Conservation (phyloP, 345 rosid species). For the Capsella bursapastoris region DNA sequence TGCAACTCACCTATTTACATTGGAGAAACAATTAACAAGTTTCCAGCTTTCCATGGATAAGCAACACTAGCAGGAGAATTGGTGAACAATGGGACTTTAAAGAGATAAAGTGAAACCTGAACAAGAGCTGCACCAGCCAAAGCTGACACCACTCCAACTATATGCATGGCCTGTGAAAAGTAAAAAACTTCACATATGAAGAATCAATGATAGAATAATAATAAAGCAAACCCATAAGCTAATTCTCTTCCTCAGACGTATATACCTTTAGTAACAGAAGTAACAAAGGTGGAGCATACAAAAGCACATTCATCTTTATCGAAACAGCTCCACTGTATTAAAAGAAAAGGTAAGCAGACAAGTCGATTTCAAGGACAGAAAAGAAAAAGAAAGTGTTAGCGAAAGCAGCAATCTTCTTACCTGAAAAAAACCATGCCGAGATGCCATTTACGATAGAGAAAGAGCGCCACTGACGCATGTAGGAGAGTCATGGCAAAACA, state of each 20-base stretch:
- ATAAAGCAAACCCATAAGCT: constrained; percentile 20
- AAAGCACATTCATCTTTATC: constrained; percentile 92
- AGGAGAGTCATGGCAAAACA: constrained; percentile 91
- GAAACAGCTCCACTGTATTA: constrained; percentile 77
- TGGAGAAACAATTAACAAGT: constrained; percentile 38
- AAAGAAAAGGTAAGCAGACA: constrained; percentile 24
- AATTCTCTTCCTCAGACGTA: constrained; percentile 6
- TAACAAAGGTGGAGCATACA: constrained; percentile 86
- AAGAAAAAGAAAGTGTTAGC: neutral
- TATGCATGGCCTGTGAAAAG: constrained; percentile 69
- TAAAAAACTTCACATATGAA: constrained; percentile 36
- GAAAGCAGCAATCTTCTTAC: constrained; percentile 44
- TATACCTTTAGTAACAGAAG: constrained; percentile 80
- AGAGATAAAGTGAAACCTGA: constrained; percentile 63
- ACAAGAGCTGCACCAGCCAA: constrained; percentile 86
- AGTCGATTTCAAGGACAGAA: constrained; percentile 24
- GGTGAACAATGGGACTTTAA: constrained; percentile 11
- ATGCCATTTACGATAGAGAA: constrained; percentile 75
- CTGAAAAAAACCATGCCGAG: constrained; percentile 87
- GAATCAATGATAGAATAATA: constrained; percentile 27
- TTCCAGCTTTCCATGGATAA: constrained; percentile 23
- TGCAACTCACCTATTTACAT: constrained; percentile 68
- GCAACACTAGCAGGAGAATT: neutral
- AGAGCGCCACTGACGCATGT: constrained; percentile 69
- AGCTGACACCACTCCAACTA: constrained; percentile 73